Percentiles rank a stretch among this genome's conserved stretches.
These are phyloP conservation scores for Phytopythium boreale DNA, from an alignment of 352 stramenopile genomes.

Conservation along the genomic window DNA sequence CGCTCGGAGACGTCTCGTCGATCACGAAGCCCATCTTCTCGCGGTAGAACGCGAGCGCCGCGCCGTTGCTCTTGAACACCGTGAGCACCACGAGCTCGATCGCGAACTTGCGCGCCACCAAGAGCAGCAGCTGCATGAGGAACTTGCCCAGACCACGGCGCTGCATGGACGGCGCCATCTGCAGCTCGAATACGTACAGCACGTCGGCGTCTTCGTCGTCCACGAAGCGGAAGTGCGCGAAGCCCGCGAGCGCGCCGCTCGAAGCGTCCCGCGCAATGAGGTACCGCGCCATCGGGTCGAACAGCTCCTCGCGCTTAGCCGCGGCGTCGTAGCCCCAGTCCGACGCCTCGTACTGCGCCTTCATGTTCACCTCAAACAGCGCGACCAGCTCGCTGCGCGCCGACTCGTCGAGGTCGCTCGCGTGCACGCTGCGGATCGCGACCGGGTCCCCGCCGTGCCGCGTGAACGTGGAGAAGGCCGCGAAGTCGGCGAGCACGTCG, in stretches of 20 bases:
- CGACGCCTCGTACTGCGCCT: conserved; percentile 79
- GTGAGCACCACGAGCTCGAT: conserved; percentile 94
- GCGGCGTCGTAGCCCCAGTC: conserved; percentile 89
- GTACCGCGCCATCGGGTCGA: conserved; percentile 84
- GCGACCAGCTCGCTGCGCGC: conserved; percentile 37
- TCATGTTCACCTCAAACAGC: conserved; percentile 93
- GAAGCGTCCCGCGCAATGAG: conserved; percentile 47
- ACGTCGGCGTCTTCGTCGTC: conserved; percentile 88
- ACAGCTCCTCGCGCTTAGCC: conserved; percentile 84
- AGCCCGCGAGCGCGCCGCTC: conserved; percentile 48
- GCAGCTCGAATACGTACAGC: conserved; percentile 94
- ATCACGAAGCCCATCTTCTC: conserved; percentile 83
- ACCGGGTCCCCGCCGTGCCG: conserved; percentile 40
- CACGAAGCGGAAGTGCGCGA: conserved; percentile 93
- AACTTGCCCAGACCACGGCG: conserved; percentile 85
- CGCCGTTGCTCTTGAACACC: conserved; percentile 90
- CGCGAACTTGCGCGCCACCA: conserved; percentile 65
- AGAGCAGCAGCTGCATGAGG: conserved; percentile 89
- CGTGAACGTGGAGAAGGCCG: conserved; percentile 49
- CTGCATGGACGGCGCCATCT: conserved; percentile 66
- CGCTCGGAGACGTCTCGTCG: conserved; percentile 89
- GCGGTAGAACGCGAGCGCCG: conserved; percentile 90
- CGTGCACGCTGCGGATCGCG: conserved; percentile 38
- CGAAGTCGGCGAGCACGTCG: conserved; percentile 65
- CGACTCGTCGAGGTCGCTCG: conserved; percentile 27